Evolutionary conservation across 495 filamentous ascomycete species (phyloP).

Genomic region (Hypoxylon crocopeplum): DNA sequence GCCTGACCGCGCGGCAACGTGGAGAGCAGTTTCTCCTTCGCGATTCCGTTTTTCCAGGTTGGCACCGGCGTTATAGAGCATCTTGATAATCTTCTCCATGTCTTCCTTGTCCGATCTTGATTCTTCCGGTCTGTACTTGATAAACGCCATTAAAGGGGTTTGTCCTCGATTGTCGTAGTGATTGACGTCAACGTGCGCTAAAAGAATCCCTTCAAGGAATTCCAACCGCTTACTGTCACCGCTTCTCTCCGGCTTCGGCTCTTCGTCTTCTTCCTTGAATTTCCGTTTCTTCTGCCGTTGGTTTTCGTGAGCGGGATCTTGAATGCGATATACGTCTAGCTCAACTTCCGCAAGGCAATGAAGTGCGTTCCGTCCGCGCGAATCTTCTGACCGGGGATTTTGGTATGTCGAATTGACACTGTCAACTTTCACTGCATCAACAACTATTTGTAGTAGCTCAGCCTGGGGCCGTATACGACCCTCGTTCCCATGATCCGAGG

Average conservation of each 20-base stretch:
- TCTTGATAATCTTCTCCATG: conserved; percentile 45
- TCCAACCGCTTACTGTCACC: conserved; percentile 30
- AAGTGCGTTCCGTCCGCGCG: conserved; percentile 54
- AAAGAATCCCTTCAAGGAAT: conserved; percentile 45
- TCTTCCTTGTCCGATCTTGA: conserved; percentile 44
- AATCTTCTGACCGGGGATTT: conserved; percentile 45
- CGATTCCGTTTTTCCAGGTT: conserved; percentile 51
- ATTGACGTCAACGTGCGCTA: conserved; percentile 47
- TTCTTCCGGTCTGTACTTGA: conserved; percentile 48
- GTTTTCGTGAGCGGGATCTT: conserved; percentile 7
- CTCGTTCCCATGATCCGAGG: conserved; percentile 10
- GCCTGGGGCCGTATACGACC: conserved; percentile 35
- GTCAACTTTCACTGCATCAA: conserved; percentile 30
- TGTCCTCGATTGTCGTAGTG: conserved; percentile 51
- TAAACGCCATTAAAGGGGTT: conserved; percentile 57
- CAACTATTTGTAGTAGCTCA: conserved; percentile 46
- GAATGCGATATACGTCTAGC: conserved; percentile 16
- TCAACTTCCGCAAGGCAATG: conserved; percentile 57
- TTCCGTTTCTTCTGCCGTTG: conserved; percentile 35
- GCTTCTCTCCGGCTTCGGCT: conserved; percentile 5
- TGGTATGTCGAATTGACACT: conserved; percentile 36
- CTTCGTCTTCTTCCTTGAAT: conserved; percentile 32
- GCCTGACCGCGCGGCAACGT: conserved; percentile 52
- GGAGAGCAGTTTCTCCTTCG: conserved; percentile 53
- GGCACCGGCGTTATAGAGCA: conserved; percentile 43